Conservation (phyloP, 108 stramenopile genomes). For the Cylindrotheca fusiformis region DNA sequence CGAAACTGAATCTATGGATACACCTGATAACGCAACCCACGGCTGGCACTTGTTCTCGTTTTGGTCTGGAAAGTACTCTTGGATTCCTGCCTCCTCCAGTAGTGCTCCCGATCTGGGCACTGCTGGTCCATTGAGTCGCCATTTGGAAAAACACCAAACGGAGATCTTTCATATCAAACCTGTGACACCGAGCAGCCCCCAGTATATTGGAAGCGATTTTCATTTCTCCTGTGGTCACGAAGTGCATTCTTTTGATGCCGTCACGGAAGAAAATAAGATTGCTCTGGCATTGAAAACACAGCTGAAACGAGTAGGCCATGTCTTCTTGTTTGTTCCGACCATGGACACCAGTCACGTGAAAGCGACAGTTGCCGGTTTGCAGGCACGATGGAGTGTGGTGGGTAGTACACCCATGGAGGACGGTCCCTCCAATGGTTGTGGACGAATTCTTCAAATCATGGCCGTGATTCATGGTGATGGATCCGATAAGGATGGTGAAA, state of each 20-base stretch:
- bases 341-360: conserved; percentile 32
- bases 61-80: conserved; percentile 81
- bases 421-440: conserved; percentile 15
- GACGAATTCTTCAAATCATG: conserved; percentile 46
- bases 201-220: conserved; percentile 88
- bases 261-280: conserved; percentile 15
- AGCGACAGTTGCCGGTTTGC: conserved; percentile 46
- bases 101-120: background rate
- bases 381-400: conserved; percentile 45
- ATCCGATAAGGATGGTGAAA: conserved; percentile 41
- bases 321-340: conserved; percentile 63
- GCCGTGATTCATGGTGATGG: conserved; percentile 43
- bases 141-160: conserved; percentile 69
- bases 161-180: conserved; percentile 85
- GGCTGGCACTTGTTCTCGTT: conserved; percentile 86
- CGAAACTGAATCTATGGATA: background rate
- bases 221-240: conserved; percentile 92
- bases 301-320: conserved; percentile 52
- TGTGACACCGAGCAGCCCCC: conserved; percentile 63
- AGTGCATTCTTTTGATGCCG: conserved; percentile 52
- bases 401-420: conserved; percentile 49
- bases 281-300: conserved; percentile 52
- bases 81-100: conserved; percentile 36
- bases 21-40: conserved; percentile 1
- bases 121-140: conserved; percentile 55